Evolutionary conservation across 257 asterid genomes (phyloP).

Genomic region (Petunia axillaris): DNA sequence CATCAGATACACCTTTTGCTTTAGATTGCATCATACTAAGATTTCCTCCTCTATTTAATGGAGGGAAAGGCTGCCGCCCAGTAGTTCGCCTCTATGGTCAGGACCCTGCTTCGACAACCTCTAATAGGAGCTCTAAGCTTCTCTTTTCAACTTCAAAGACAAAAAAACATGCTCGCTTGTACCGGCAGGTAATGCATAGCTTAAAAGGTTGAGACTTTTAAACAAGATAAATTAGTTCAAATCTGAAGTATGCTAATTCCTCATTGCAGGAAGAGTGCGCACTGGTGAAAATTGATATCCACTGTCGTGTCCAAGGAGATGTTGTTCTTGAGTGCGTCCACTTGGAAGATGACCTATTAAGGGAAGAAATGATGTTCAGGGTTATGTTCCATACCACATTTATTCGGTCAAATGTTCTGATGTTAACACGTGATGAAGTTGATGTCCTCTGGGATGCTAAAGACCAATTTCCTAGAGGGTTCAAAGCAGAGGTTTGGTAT

Average conservation of each 20-base stretch:
- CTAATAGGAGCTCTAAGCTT: slow-evolving; percentile 87
- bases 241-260: slow-evolving; percentile 37
- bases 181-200: slow-evolving; percentile 64
- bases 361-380: slow-evolving; percentile 90
- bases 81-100: slow-evolving; percentile 90
- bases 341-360: slow-evolving; percentile 76
- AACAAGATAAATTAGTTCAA: slow-evolving; percentile 26
- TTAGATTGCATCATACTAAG: slow-evolving; percentile 82
- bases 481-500: slow-evolving; percentile 82
- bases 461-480: slow-evolving; percentile 78
- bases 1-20: slow-evolving; percentile 82
- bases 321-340: slow-evolving; percentile 93
- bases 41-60: slow-evolving; percentile 66
- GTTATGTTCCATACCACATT: slow-evolving; percentile 95
- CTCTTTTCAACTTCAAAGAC: slow-evolving; percentile 70
- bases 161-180: slow-evolving; percentile 60
- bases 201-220: slow-evolving; percentile 31
- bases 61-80: slow-evolving; percentile 89
- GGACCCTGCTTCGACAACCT: slow-evolving; percentile 70
- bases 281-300: slow-evolving; percentile 75
- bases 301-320: slow-evolving; percentile 84
- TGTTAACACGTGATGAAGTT: slow-evolving; percentile 85
- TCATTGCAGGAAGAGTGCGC: slow-evolving; percentile 87
- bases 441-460: slow-evolving; percentile 92
- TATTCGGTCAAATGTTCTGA: slow-evolving; percentile 76